These are phyloP conservation scores for Carallia pectinifolia DNA, from an alignment of 345 rosid species.

Conservation along the genomic window DNA sequence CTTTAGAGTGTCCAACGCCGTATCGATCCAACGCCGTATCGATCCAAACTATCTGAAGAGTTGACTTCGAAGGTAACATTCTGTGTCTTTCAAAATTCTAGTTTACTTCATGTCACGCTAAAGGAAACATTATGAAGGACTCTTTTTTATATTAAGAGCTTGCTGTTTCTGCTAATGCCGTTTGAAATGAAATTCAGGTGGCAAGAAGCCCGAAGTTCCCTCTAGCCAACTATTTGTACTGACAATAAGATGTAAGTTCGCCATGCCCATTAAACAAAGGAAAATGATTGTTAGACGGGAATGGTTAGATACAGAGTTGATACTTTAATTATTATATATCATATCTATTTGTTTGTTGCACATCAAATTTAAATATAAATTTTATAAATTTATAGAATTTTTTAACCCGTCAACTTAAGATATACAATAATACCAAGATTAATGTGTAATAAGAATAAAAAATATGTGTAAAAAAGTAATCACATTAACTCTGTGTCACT, in stretches of 20 bases:
- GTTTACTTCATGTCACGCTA: neutral
- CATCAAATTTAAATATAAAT: no score
- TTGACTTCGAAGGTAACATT: constrained; percentile 61
- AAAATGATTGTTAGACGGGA: no score
- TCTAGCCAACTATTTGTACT: constrained; percentile 54
- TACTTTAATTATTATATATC: no score
- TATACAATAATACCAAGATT: no score
- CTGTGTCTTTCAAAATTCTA: constrained; percentile 2
- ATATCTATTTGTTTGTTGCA: no score
- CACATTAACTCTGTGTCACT: no score
- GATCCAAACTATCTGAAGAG: constrained; percentile 70
- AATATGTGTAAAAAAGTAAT: no score
- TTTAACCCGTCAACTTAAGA: no score
- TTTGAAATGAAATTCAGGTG: constrained; percentile 46
- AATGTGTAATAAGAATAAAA: no score
- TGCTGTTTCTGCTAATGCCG: neutral
- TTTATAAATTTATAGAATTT: no score
- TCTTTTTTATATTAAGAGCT: neutral
- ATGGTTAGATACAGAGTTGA: no score
- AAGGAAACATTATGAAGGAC: neutral
- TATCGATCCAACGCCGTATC: constrained; percentile 75
- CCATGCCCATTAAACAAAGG: neutral
- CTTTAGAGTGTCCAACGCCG: constrained; percentile 76
- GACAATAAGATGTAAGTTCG: constrained; percentile 20
- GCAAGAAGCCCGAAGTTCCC: constrained; percentile 78